phyloP scores from a whole-genome alignment of 768 basidiomycete species.

The Fomitopsis pulvina region DNA sequence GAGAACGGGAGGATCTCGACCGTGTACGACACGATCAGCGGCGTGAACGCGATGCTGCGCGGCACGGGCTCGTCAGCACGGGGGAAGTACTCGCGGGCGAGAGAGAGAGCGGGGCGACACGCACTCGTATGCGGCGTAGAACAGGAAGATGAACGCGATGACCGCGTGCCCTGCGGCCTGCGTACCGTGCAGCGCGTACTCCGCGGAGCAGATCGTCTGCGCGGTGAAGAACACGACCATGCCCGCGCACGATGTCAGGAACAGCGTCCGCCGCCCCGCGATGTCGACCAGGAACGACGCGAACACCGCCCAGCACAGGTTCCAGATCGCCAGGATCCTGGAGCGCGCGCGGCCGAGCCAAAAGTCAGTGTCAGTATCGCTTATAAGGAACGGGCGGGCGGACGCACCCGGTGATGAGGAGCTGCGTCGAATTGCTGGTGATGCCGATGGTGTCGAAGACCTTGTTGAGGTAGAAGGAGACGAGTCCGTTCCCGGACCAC shows the following conservation, averaged over 20 bases:
- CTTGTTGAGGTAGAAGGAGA: conserved; percentile 75
- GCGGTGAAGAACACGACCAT: conserved; percentile 64
- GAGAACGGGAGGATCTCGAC: conserved; percentile 45
- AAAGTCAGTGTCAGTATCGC: conserved; percentile 2
- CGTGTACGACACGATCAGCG: conserved; percentile 24
- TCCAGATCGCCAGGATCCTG: conserved; percentile 74
- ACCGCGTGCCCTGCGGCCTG: conserved; percentile 55
- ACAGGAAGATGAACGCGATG: conserved; percentile 82
- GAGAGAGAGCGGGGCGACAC: background rate
- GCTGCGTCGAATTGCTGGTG: conserved; percentile 51
- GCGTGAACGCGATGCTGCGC: conserved; percentile 16
- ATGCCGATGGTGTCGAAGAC: conserved; percentile 68
- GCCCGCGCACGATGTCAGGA: conserved; percentile 47
- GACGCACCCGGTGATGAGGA: conserved; percentile 68
- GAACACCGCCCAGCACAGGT: conserved; percentile 52
- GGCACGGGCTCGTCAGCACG: background rate
- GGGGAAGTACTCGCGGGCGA: background rate
- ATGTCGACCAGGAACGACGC: conserved; percentile 60
- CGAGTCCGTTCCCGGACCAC: conserved; percentile 82
- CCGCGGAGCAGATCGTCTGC: conserved; percentile 61
- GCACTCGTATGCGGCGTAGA: conserved; percentile 71
- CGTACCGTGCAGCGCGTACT: conserved; percentile 39
- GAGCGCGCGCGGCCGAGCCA: conserved; percentile 9
- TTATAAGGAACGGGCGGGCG: background rate
- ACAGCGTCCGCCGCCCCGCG: conserved; percentile 62